Evolutionary conservation across 2,329 filamentous ascomycete species (phyloP).

Genomic region (Davidsoniella eucalypti): DNA sequence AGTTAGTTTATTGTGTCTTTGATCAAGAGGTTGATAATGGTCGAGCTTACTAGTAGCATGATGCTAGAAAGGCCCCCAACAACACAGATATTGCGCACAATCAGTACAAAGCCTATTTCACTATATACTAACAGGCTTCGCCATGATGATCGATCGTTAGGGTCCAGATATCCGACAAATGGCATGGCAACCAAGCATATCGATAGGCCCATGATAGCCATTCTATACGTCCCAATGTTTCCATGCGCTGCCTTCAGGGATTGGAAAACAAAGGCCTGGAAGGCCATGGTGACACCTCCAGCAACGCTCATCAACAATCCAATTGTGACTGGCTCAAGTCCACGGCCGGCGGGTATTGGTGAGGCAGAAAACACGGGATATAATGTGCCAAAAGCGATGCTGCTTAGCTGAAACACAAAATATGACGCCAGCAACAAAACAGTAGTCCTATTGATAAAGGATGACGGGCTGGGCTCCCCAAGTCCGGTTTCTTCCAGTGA

Average conservation of each 20-base stretch:
- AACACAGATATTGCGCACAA: constrained; percentile 79
- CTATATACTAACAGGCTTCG: constrained; percentile 52
- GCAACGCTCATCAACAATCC: constrained; percentile 74
- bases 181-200: constrained; percentile 77
- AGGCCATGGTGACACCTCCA: constrained; percentile 70
- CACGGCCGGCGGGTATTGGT: constrained; percentile 57
- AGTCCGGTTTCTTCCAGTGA: background rate
- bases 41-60: constrained; percentile 54
- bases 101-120: constrained; percentile 63
- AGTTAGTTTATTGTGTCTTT: background rate
- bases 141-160: background rate
- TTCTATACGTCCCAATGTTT: constrained; percentile 70
- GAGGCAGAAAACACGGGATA: constrained; percentile 86
- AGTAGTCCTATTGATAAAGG: constrained; percentile 61
- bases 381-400: constrained; percentile 87
- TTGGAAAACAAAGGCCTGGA: constrained; percentile 76
- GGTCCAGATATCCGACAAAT: constrained; percentile 62
- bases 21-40: background rate
- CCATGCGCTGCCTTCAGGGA: constrained; percentile 62
- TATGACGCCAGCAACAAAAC: constrained; percentile 70
- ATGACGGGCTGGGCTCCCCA: background rate
- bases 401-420: constrained; percentile 82
- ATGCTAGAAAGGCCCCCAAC: constrained; percentile 84
- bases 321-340: constrained; percentile 61
- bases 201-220: constrained; percentile 63